These are phyloP conservation scores for Neurospora sp. DNA, from an alignment of 2,329 filamentous ascomycete species.

Conservation along the genomic window DNA sequence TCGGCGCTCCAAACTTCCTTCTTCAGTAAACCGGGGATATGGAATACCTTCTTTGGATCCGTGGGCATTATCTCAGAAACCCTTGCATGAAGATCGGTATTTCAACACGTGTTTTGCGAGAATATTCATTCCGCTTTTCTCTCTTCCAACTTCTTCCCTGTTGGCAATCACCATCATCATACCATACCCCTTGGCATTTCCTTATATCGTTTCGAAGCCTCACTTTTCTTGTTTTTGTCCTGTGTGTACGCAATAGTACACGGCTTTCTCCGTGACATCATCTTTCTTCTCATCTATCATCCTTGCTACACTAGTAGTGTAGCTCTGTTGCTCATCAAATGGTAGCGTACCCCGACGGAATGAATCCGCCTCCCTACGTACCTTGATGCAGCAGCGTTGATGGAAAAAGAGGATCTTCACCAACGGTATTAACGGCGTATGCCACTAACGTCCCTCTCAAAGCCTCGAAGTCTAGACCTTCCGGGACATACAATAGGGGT, in stretches of 20 bases:
- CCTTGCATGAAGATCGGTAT: neutral
- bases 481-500: neutral
- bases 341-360: neutral
- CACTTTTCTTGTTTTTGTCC: neutral
- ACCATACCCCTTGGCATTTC: neutral
- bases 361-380: neutral
- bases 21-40: neutral
- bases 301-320: neutral
- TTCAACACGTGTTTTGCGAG: neutral
- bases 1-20: neutral
- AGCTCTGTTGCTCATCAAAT: neutral
- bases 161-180: neutral
- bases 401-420: neutral
- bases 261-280: neutral
- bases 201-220: neutral
- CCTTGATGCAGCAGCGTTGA: neutral
- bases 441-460: neutral
- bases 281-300: neutral
- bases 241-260: neutral
- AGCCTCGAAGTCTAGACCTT: neutral
- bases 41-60: neutral
- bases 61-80: neutral
- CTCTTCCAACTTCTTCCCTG: neutral
- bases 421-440: neutral
- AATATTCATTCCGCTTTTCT: neutral